These are phyloP conservation scores for Arthrinium phaeospermum DNA, from an alignment of 2,329 filamentous ascomycete species.

Conservation along the genomic window DNA sequence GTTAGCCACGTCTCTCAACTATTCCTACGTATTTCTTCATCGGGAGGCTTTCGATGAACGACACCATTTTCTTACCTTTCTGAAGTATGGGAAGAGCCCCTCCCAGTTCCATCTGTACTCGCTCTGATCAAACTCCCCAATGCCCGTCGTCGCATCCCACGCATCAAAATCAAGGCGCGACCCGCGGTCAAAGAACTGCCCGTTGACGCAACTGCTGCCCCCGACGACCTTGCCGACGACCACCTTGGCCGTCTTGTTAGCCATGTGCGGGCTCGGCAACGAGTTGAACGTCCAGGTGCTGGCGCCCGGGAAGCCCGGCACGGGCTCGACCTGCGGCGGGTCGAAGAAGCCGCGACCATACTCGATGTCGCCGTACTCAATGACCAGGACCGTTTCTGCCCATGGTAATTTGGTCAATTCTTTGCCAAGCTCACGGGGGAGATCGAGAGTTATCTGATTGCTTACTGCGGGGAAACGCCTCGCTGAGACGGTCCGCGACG, in stretches of 20 bases:
- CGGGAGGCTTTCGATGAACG: neutral
- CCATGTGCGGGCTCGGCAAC: conserved; percentile 26
- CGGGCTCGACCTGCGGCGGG: conserved; percentile 18
- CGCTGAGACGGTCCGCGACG: conserved; percentile 40
- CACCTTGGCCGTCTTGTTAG: conserved; percentile 35
- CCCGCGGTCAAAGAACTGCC: conserved; percentile 46
- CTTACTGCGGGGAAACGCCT: conserved; percentile 37
- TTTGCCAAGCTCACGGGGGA: neutral
- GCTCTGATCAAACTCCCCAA: neutral
- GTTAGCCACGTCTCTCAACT: neutral
- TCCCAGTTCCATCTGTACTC: conserved; percentile 41
- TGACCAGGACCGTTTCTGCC: conserved; percentile 28
- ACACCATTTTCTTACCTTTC: conserved; percentile 35
- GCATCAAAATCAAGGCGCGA: conserved; percentile 44
- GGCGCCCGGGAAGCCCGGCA: neutral
- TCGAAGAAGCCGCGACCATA: conserved; percentile 21
- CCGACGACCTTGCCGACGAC: conserved; percentile 43
- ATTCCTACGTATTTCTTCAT: neutral
- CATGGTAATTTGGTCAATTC: neutral
- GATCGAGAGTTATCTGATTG: neutral
- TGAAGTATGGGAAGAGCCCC: conserved; percentile 42
- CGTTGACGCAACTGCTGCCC: conserved; percentile 45
- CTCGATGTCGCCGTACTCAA: conserved; percentile 25
- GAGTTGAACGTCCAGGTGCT: neutral
- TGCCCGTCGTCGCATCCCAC: conserved; percentile 40